Percentiles rank a stretch among this genome's conserved stretches.
Conservation (phyloP, 257 asterid genomes). For the Solanum virginianum region DNA sequence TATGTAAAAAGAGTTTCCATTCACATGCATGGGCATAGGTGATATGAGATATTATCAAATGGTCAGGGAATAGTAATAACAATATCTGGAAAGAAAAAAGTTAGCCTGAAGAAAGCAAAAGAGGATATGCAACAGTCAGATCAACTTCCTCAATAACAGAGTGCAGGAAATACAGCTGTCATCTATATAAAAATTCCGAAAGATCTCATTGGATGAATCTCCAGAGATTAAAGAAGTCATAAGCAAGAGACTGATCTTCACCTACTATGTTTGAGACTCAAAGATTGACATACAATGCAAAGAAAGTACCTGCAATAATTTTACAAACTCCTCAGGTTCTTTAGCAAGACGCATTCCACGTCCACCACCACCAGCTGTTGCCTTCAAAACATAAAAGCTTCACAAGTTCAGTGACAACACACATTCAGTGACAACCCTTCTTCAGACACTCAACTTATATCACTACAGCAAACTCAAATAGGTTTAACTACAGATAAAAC, state of each 20-base stretch:
- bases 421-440: neutral
- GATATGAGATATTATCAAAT: neutral
- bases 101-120: neutral
- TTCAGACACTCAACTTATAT: neutral
- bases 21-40: neutral
- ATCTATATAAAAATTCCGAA: neutral
- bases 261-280: neutral
- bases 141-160: neutral
- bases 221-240: neutral
- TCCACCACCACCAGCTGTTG: conserved; percentile 99
- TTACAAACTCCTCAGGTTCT: conserved; percentile 87
- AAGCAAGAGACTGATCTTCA: neutral
- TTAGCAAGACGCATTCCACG: conserved; percentile 99
- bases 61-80: neutral
- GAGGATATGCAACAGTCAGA: neutral
- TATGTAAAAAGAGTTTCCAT: neutral
- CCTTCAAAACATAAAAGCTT: conserved; percentile 34
- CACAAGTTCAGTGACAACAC: neutral
- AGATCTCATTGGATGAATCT: neutral
- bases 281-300: neutral
- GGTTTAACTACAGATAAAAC: neutral
- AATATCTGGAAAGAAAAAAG: neutral
- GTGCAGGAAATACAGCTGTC: neutral
- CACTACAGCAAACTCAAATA: neutral
- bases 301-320: conserved; percentile 74